Percentiles rank a stretch among this genome's conserved stretches.
phyloP scores from a whole-genome alignment of 2,329 filamentous ascomycete genomes.

The Botrytis sinoallii region DNA sequence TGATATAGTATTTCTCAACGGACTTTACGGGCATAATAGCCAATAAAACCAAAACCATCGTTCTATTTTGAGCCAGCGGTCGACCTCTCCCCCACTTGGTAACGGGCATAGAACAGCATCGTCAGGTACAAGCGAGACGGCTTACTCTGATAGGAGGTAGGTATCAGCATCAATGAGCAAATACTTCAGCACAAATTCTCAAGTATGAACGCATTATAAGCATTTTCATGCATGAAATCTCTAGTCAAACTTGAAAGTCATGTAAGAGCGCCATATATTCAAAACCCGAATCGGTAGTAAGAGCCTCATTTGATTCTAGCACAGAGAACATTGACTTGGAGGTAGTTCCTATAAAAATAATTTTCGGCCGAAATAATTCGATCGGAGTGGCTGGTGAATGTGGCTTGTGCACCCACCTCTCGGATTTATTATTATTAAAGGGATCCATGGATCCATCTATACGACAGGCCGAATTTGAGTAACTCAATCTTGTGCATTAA shows the following conservation, averaged over 20 bases:
- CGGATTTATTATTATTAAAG: background rate
- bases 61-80: background rate
- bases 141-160: background rate
- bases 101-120: background rate
- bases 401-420: background rate
- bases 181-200: background rate
- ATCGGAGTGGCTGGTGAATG: background rate
- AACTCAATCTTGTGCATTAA: too few relatives aligned
- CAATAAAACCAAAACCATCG: background rate
- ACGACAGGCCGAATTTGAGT: too few relatives aligned
- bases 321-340: background rate
- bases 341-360: background rate
- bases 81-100: background rate
- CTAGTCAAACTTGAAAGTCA: background rate
- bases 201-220: too few relatives aligned
- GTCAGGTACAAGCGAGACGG: background rate
- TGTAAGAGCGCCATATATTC: background rate
- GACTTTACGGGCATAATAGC: background rate
- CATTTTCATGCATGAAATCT: background rate
- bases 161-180: background rate
- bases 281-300: background rate
- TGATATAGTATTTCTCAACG: background rate
- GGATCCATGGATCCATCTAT: too few relatives aligned
- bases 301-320: background rate
- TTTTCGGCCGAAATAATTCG: background rate